Conservation (phyloP, 2,329 filamentous ascomycete genomes). For the Tympanopsis confertula region DNA sequence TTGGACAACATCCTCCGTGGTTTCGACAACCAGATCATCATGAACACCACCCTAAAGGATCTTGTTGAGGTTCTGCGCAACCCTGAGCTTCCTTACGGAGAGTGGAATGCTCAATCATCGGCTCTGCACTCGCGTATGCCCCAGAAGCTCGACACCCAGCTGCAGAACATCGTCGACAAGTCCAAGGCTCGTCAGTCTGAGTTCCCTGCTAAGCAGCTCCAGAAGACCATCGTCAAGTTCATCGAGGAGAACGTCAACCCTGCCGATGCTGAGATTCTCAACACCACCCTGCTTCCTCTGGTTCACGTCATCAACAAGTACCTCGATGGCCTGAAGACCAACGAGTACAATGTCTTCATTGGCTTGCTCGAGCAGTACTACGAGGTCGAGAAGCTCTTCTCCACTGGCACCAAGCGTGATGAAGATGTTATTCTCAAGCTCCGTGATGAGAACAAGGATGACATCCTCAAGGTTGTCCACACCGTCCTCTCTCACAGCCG, state of each 20-base stretch:
- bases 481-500: slow-evolving; percentile 88
- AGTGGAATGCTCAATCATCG: slow-evolving; percentile 92
- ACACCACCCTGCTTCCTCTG: slow-evolving; percentile 63
- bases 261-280: slow-evolving; percentile 63
- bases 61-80: slow-evolving; percentile 83
- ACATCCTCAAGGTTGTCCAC: slow-evolving; percentile 72
- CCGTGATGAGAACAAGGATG: slow-evolving; percentile 92
- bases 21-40: slow-evolving; percentile 95
- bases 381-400: slow-evolving; percentile 77
- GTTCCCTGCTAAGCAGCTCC: slow-evolving; percentile 81
- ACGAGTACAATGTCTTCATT: slow-evolving; percentile 76
- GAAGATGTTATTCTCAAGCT: slow-evolving; percentile 90
- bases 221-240: slow-evolving; percentile 78
- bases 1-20: slow-evolving; percentile 81
- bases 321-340: slow-evolving; percentile 75
- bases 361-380: slow-evolving; percentile 72
- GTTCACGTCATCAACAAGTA: slow-evolving; percentile 70
- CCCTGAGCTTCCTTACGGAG: slow-evolving; percentile 83
- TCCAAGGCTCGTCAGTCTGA: slow-evolving; percentile 67
- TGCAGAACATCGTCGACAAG: slow-evolving; percentile 77
- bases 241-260: slow-evolving; percentile 72
- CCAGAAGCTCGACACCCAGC: slow-evolving; percentile 72
- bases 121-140: slow-evolving; percentile 97
- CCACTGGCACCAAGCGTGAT: slow-evolving; percentile 71
- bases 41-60: slow-evolving; percentile 75